Conservation (phyloP, 1,284 basidiomycete species). For the Sanguinoderma infundibulare region DNA sequence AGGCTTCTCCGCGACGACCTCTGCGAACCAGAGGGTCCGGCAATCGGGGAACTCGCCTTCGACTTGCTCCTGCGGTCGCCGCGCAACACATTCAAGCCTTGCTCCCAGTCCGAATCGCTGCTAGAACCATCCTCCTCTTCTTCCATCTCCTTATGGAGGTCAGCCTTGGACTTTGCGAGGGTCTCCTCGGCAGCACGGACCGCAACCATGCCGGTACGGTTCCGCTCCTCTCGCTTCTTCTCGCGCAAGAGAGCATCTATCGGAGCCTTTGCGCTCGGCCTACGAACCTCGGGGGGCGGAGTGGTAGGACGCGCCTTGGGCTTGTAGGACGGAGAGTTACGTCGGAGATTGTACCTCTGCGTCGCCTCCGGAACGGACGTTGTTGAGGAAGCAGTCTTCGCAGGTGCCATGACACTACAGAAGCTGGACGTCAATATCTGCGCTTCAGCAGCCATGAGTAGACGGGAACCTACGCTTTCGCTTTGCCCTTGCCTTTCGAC, state of each 20-base stretch:
- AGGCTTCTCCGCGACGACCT: neutral
- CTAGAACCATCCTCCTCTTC: slow-evolving; percentile 37
- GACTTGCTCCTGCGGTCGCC: slow-evolving; percentile 4
- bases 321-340: slow-evolving; percentile 12
- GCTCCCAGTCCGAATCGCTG: slow-evolving; percentile 17
- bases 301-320: neutral
- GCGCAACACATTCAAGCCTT: neutral
- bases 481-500: slow-evolving; percentile 18
- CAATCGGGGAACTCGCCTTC: neutral
- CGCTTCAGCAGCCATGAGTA: neutral
- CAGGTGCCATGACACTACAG: neutral
- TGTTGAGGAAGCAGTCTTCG: neutral
- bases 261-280: slow-evolving; percentile 48
- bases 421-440: slow-evolving; percentile 5
- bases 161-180: slow-evolving; percentile 43
- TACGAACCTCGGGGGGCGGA: slow-evolving; percentile 12
- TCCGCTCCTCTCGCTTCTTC: slow-evolving; percentile 30
- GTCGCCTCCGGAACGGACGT: neutral
- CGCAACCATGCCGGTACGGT: slow-evolving; percentile 27
- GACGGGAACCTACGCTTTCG: slow-evolving; percentile 12
- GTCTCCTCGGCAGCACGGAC: slow-evolving; percentile 33
- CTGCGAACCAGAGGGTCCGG: neutral
- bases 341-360: slow-evolving; percentile 31
- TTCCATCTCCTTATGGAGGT: slow-evolving; percentile 37
- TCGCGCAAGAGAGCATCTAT: slow-evolving; percentile 46